Base-by-base conservation (phyloP, 345 rosid genomes). In the Heritiera fomes region DNA sequence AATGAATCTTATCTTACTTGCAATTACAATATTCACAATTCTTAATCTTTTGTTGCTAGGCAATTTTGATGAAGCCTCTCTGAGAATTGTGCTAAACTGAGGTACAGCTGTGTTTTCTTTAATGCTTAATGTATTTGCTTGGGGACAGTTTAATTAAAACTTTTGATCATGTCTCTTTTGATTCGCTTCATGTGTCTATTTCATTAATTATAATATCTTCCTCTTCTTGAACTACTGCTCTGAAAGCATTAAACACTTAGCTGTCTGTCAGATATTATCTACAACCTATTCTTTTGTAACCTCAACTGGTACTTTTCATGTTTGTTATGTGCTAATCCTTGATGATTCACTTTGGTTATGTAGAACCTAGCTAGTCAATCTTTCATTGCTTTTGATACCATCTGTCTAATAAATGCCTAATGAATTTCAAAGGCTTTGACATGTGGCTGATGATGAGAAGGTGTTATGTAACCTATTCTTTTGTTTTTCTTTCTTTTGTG, bases 341-440 rank as follows among this genome's bases (percentile, higher is more conserved):
- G 28, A 7, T 7, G 58, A 13, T 70, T 49, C 20, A 23, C 8
- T 28, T 47, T 28, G 12, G 74, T 28, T 50, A 5, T 50, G 50
- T 18, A 49, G 23, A 14, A 71, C 43, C 20, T 71, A 71, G 20
- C 20, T 71, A 15, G 23, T 71, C 75, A 49, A 32, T 50, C 58
- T 50, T 40, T 71, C 43, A 50, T 50, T 71, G 45, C 8, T 71
- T 49, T 30, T 50, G 13, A 50, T 32, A 3, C 6, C 23, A 30
- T 50, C 43, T 71, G 8, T 30, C 14, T 71, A 30, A 8, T 30
- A 32, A 14, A 30, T 50, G 60, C 59, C 30, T 71, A 34, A 32
- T 52, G 58, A 70, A 70, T 28, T 30, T 71, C 46, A 71, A 71
- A 71, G 30, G 61, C 23, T 52, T 52, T 71, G 28, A 2, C 45